Base-by-base conservation (phyloP, 2,329 filamentous ascomycete species). In the Bipolaris bicolor region DNA sequence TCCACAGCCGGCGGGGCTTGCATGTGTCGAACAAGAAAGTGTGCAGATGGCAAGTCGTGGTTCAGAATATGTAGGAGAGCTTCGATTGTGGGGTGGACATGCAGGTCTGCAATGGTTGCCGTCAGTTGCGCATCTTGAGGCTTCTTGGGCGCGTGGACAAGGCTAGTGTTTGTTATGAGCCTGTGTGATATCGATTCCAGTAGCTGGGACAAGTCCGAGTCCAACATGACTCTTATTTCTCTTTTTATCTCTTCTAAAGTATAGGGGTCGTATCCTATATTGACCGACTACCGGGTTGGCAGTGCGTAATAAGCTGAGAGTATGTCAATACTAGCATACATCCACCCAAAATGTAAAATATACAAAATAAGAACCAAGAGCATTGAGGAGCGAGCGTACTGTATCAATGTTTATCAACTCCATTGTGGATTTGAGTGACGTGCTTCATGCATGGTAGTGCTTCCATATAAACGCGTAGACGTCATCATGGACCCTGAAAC, bases 21-120 rank as follows among this genome's bases (percentile, higher is more conserved):
- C 81, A 83, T 83, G 61, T 84, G 80, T 1, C 82, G 77, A 22
- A 81, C 74, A 1, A 84, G 75, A 66, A 84, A 84, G 67, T 85
- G 82, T 0, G 82, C 82, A 18, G 73, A 76, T 4, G 80, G 72
- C 0, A 84, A 72, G 65, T 84, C 82, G 59, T 73, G 70, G 65
- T 84, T 84, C 29, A 83, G 71, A 51, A 84, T 75, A 66, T 84
- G 83, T 3, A 84, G 74, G 0, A 79, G 70, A 9, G 80, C 73
- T 75, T 84, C 82, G 36, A 84, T 70, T 13, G 78, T 77, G 7
- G 82, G 81, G 60, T 84, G 81, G 1, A 81, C 63, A 7, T 64
- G 65, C 5, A 80, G 69, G 24, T 65, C 48, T 29, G 71, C 57
- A 31, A 74, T 71, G 2, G 5, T 26, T 7, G 66, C 15, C 10